phyloP scores from a whole-genome alignment of 2,329 filamentous ascomycete genomes.

The Colletotrichum scovillei region DNA sequence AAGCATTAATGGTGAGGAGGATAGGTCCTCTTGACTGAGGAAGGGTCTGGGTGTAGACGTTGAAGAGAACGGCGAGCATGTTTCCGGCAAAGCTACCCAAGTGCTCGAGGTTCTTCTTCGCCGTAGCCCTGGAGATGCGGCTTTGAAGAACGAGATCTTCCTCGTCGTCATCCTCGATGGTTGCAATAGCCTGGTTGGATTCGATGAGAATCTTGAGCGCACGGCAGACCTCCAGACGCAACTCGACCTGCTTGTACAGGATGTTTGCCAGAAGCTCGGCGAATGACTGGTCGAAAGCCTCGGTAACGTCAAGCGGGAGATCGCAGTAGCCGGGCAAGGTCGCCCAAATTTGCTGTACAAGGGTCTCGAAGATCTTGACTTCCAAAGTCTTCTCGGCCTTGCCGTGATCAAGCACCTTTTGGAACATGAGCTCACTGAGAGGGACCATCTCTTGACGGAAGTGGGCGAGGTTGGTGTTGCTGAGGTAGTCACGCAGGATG shows the following conservation, averaged over 20 bases:
- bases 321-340: constrained; percentile 95
- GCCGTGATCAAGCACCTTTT: constrained; percentile 86
- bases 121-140: constrained; percentile 79
- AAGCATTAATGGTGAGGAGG: constrained; percentile 93
- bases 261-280: constrained; percentile 92
- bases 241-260: constrained; percentile 89
- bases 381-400: constrained; percentile 91
- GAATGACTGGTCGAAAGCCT: constrained; percentile 87
- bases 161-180: constrained; percentile 73
- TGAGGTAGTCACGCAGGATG: constrained; percentile 87
- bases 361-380: constrained; percentile 96
- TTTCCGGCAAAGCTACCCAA: constrained; percentile 85
- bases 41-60: constrained; percentile 96
- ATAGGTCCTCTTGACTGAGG: constrained; percentile 93
- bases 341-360: constrained; percentile 96
- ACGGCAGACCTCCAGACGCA: constrained; percentile 88
- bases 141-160: constrained; percentile 83
- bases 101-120: constrained; percentile 84
- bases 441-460: constrained; percentile 90
- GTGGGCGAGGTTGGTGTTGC: constrained; percentile 87
- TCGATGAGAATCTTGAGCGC: constrained; percentile 89
- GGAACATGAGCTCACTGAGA: constrained; percentile 89
- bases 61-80: constrained; percentile 96
- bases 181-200: constrained; percentile 85
- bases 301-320: constrained; percentile 80